Conservation (phyloP, 2,329 filamentous ascomycete genomes). For the Aureobasidium zeae region DNA sequence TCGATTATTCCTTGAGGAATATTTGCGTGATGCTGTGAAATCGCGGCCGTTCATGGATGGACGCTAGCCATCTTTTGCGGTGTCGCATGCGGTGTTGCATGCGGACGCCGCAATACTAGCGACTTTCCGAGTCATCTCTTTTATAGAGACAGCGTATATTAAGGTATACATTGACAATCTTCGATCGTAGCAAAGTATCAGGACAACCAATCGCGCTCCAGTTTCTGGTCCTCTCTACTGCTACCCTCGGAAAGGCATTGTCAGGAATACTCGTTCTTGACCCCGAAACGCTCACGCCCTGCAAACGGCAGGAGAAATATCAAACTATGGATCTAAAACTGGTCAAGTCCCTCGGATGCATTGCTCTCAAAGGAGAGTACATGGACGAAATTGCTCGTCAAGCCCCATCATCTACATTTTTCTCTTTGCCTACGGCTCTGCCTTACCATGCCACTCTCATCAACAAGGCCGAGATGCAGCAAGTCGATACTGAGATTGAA, state of each 20-base stretch:
- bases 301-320: background rate
- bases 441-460: conserved; percentile 10
- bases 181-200: background rate
- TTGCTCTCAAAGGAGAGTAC: background rate
- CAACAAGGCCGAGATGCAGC: background rate
- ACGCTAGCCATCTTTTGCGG: too few species aligned
- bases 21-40: too few species aligned
- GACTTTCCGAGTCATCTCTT: too few species aligned
- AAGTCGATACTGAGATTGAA: background rate
- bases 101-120: background rate
- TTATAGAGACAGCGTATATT: too few species aligned
- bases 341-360: background rate
- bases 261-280: too few species aligned
- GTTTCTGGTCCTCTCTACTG: background rate
- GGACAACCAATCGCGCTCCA: background rate
- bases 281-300: background rate
- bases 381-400: background rate
- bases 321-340: background rate
- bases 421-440: background rate
- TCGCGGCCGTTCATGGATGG: too few species aligned
- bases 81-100: background rate
- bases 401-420: background rate
- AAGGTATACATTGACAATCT: too few species aligned
- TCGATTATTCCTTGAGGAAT: too few species aligned
- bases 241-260: too few species aligned